Base-by-base conservation (phyloP, 148 eudicot species). In the Silene latifolia region DNA sequence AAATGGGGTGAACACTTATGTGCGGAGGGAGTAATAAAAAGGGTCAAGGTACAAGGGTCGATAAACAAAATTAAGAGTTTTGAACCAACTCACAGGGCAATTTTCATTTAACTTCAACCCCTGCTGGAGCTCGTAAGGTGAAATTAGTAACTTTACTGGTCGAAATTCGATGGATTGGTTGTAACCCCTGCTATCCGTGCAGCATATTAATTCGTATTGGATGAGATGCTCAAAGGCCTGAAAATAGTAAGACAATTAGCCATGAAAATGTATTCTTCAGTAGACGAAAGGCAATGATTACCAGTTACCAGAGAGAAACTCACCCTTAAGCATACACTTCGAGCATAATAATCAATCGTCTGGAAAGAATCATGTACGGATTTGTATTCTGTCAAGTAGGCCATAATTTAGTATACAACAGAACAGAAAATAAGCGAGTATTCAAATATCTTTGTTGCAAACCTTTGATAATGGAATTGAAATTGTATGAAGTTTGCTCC, bases 211-310 rank as follows among this genome's bases (percentile, higher is more conserved):
- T 72, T 86, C 88, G 74, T 87, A 85, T 56, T 88, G 87, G 74
- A 91, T 42, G 75, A 94, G 97, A 80, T 94, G 97, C 82, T 94
- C 93, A 86, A 91, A 86, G 63, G 96, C 97, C 98, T 91, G 88
- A 53, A 84, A 77, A 65, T 25, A 71, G 67, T 47, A 8, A 18
- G n/a, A 75, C 32, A 53, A 75, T 32, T 69, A 70, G 69, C 65
- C 19, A 63, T 68, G 63, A 73, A 56, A 48, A 73, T 58, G 6
- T 20, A 44, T 25, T 46, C 19, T 25, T 35, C 8, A 75, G 48
- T 25, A 72, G 18, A 51, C 15, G 39, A 7, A 63, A 3, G 47
- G 60, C 4, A 42, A 18, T 32, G 29, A 73, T 6, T 3, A 32
- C 12, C 44, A 53, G 21, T 56, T 56, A 63, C 12, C 51, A 53